phyloP scores from a whole-genome alignment of 345 rosid genomes.

The Trapa bicornis region DNA sequence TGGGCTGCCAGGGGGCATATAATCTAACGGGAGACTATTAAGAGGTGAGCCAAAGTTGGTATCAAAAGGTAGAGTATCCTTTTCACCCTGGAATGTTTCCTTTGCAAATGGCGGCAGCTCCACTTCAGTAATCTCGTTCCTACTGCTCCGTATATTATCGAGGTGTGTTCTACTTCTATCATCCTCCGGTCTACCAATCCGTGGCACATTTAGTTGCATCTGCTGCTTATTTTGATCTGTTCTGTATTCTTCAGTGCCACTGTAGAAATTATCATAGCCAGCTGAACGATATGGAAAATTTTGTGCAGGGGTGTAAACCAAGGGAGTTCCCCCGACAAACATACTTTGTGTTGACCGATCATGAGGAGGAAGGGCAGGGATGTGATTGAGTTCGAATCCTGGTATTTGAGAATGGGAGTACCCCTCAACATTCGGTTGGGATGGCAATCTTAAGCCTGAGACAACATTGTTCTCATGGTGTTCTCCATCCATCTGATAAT shows the following conservation, averaged over 20 bases:
- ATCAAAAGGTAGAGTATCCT: constrained; percentile 39
- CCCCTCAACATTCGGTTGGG: constrained; percentile 30
- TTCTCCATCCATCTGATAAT: constrained; percentile 22
- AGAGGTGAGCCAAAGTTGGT: constrained; percentile 47
- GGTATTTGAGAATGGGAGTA: constrained; percentile 21
- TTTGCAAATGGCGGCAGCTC: constrained; percentile 27
- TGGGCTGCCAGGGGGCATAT: constrained; percentile 16
- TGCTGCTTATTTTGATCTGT: constrained; percentile 28
- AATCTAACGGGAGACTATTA: constrained; percentile 32
- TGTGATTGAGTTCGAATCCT: constrained; percentile 28
- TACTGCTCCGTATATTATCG: constrained; percentile 25
- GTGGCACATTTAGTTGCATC: constrained; percentile 26
- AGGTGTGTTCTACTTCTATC: constrained; percentile 16
- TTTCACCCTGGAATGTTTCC: constrained; percentile 39
- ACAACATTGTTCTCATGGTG: constrained; percentile 25
- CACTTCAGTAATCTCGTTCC: constrained; percentile 24
- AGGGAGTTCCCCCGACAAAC: constrained; percentile 43
- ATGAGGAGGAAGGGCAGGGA: constrained; percentile 31
- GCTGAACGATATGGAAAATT: constrained; percentile 31
- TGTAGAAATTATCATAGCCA: constrained; percentile 34
- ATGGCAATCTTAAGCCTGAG: constrained; percentile 15
- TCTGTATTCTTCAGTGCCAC: constrained; percentile 28
- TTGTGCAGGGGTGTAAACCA: constrained; percentile 35
- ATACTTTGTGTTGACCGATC: constrained; percentile 29
- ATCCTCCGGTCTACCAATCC: constrained; percentile 21